Base-by-base conservation (phyloP, 805 yeast genomes). In the Naumovozyma baii region DNA sequence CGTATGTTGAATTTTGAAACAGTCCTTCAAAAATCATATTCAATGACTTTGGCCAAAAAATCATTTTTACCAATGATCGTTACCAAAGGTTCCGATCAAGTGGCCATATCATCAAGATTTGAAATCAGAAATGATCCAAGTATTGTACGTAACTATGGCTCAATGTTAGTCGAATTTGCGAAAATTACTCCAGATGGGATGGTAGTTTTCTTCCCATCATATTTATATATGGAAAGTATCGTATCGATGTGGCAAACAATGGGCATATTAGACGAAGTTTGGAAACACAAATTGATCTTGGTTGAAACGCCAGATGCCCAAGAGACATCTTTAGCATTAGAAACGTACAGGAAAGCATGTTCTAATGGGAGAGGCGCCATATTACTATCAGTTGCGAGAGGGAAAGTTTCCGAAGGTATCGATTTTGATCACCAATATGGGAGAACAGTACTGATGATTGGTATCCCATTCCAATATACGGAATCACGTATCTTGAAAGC, bases 251-350 rank as follows among this genome's bases (percentile, higher is more conserved):
- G 99, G 99, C 98, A 92, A 65, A 81, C 80, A 12, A 92, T 92
- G 96, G 97, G 97, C 37, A 88, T 92, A 32, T 64, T 92, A 51
- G 99, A 92, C 59, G 97, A 92, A 61, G 97, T 92, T 8, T 92
- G 98, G 98, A 88, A 92, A 60, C 87, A 92, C 59, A 92, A 92
- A 59, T 69, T 92, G 49, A 90, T 92, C 48, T 66, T 92, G 25
- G 97, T 94, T 13, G 99, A 92, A 59, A 92, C 99, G 0, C 99
- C 99, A 0, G 99, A 92, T 74, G 95, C 96, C 0, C 99, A 92
- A 59, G 99, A 92, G 61, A 92, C 99, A 0, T 82, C 96, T 1
- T 64, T 92, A 45, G 99, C 98, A 0, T 66, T 92, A 49, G 98
- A 92, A 48, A 92, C 97, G 0, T 92, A 88, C 59, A 69, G 98